phyloP scores from a whole-genome alignment of 2,329 filamentous ascomycete species.

The Fusarium robinianum region DNA sequence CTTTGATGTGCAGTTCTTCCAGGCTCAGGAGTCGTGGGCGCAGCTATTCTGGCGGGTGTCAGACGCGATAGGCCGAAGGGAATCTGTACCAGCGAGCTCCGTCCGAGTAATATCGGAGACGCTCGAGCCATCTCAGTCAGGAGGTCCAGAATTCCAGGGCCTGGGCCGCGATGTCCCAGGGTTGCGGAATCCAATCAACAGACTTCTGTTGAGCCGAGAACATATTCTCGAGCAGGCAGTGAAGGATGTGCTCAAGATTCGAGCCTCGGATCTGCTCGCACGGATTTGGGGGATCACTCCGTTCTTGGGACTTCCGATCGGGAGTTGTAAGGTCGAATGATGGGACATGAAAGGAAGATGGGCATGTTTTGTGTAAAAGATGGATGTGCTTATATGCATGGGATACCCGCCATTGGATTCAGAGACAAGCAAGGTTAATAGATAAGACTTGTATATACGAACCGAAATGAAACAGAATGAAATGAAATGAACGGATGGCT shows the following conservation, averaged over 20 bases:
- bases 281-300: constrained; percentile 31
- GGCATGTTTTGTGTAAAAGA: too few species aligned
- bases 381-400: too few species aligned
- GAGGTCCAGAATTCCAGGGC: not conserved
- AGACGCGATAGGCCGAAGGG: constrained; percentile 8
- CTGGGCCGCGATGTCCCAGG: constrained; percentile 1
- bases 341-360: not conserved
- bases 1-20: constrained; percentile 37
- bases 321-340: constrained; percentile 3
- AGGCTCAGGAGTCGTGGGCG: constrained; percentile 30
- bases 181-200: constrained; percentile 7
- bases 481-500: too few species aligned
- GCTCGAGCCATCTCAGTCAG: not conserved
- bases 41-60: constrained; percentile 35
- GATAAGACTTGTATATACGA: too few species aligned
- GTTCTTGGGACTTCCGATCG: constrained; percentile 31
- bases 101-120: constrained; percentile 4
- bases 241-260: constrained; percentile 25
- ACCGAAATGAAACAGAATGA: too few species aligned
- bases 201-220: constrained; percentile 17
- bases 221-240: constrained; percentile 15
- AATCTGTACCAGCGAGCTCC: constrained; percentile 6
- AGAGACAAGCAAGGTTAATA: too few species aligned
- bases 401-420: too few species aligned
- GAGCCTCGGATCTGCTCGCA: constrained; percentile 31